These are phyloP conservation scores for Pichia eremophila DNA, from an alignment of 805 yeast species.

Conservation along the genomic window DNA sequence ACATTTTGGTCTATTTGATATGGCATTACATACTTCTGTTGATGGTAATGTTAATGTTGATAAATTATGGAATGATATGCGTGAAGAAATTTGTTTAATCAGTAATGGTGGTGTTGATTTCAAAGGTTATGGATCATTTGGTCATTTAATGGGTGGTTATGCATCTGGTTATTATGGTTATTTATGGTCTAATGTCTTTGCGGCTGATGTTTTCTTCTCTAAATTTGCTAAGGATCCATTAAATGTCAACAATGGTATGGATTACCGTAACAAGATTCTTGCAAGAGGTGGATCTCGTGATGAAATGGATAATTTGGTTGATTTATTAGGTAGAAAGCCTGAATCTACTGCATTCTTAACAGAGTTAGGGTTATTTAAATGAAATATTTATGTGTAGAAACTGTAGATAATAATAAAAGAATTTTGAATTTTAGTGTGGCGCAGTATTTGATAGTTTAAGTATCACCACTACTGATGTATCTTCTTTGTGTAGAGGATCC, in stretches of 20 bases:
- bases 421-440: too few relatives aligned
- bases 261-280: constrained; percentile 62
- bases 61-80: constrained; percentile 53
- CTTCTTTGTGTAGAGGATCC: too few relatives aligned
- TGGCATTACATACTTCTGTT: constrained; percentile 48
- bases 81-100: constrained; percentile 53
- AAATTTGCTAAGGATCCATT: constrained; percentile 62
- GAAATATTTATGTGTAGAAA: not conserved
- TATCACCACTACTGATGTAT: too few relatives aligned
- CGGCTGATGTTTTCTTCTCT: constrained; percentile 71
- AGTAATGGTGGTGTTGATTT: constrained; percentile 44
- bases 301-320: constrained; percentile 52
- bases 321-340: constrained; percentile 70
- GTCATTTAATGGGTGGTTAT: constrained; percentile 78
- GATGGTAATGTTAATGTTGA: constrained; percentile 43
- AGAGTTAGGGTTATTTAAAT: constrained; percentile 43
- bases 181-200: constrained; percentile 78
- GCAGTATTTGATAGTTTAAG: too few relatives aligned
- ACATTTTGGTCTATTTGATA: constrained; percentile 72
- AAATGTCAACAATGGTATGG: constrained; percentile 48
- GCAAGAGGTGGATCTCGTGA: constrained; percentile 69
- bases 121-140: constrained; percentile 70
- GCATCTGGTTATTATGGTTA: constrained; percentile 85
- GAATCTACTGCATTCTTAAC: constrained; percentile 60
- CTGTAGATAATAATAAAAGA: not conserved